phyloP scores from a whole-genome alignment of 2,329 filamentous ascomycete genomes.

The Colletotrichum navitas region DNA sequence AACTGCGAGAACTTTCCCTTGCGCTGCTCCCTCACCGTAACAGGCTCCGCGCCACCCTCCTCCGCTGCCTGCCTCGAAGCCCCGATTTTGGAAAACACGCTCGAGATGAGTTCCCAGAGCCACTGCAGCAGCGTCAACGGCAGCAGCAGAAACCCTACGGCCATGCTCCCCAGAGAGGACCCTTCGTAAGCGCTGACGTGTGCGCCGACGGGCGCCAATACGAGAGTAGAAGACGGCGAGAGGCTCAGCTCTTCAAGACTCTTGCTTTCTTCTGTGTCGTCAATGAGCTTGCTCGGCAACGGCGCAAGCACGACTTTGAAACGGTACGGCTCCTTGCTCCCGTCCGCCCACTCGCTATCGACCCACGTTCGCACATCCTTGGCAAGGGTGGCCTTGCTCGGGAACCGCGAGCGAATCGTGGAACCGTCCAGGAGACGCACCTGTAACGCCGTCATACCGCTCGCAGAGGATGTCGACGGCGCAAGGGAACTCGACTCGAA shows the following conservation, averaged over 20 bases:
- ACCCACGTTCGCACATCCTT: constrained; percentile 82
- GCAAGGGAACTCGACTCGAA: constrained; percentile 51
- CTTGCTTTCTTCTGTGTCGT: constrained; percentile 79
- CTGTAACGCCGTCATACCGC: constrained; percentile 69
- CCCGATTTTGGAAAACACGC: constrained; percentile 47
- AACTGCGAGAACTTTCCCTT: constrained; percentile 52
- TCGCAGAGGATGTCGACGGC: constrained; percentile 44
- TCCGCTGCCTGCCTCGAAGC: constrained; percentile 35
- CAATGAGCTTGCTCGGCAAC: constrained; percentile 79
- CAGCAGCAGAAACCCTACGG: constrained; percentile 27
- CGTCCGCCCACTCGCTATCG: constrained; percentile 70
- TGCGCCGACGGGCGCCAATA: constrained; percentile 78
- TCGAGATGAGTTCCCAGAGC: constrained; percentile 49
- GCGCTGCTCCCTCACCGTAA: constrained; percentile 46
- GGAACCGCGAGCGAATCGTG: constrained; percentile 79
- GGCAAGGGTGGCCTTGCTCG: constrained; percentile 69
- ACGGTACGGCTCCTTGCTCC: constrained; percentile 73
- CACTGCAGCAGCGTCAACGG: constrained; percentile 50
- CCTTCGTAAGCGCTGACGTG: constrained; percentile 58
- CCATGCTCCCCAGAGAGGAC: constrained; percentile 41
- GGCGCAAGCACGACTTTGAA: constrained; percentile 89
- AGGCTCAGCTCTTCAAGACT: constrained; percentile 78
- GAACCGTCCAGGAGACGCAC: constrained; percentile 88
- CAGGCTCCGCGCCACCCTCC: constrained; percentile 41
- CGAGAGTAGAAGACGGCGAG: constrained; percentile 83